These are phyloP conservation scores for Aspergillus sp. DNA, from an alignment of 2,329 filamentous ascomycete genomes.

Conservation along the genomic window DNA sequence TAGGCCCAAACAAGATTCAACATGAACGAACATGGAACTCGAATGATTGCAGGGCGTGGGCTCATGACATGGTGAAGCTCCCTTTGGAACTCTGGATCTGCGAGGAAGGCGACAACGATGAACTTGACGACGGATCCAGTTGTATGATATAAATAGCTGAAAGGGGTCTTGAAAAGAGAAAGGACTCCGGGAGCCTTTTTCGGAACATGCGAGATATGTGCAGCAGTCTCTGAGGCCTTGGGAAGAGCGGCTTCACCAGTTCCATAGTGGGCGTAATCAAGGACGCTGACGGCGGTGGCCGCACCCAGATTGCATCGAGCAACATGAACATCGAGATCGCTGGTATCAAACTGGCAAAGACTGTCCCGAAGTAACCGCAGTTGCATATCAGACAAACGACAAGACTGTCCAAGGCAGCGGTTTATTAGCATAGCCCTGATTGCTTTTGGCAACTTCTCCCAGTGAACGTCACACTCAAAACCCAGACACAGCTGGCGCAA, in stretches of 20 bases:
- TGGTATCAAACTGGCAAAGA: constrained; percentile 29
- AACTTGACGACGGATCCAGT: constrained; percentile 40
- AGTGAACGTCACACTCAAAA: constrained; percentile 41
- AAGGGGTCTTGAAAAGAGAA: constrained; percentile 22
- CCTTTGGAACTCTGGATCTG: constrained; percentile 44
- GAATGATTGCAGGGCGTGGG: constrained; percentile 24
- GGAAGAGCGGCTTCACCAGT: constrained; percentile 16
- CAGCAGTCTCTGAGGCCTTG: constrained; percentile 16
- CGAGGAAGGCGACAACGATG: constrained; percentile 41
- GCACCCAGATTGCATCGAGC: constrained; percentile 42
- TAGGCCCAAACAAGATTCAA: constrained; percentile 43
- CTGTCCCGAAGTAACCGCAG: constrained; percentile 36
- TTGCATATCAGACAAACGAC: constrained; percentile 31
- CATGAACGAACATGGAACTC: constrained; percentile 30
- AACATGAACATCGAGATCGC: constrained; percentile 35
- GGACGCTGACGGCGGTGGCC: constrained; percentile 24
- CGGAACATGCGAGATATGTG: constrained; percentile 21
- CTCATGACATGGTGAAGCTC: constrained; percentile 40
- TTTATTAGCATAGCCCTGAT: constrained; percentile 39
- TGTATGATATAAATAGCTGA: constrained; percentile 35
- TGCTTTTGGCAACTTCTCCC: constrained; percentile 41
- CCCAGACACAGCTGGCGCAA: constrained; percentile 41
- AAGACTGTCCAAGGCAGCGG: constrained; percentile 37
- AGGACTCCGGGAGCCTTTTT: constrained; percentile 13
- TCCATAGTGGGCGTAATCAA: constrained; percentile 21